Evolutionary conservation across 1,139 yeast genomes (phyloP).

Genomic region (Diutina siamensis): DNA sequence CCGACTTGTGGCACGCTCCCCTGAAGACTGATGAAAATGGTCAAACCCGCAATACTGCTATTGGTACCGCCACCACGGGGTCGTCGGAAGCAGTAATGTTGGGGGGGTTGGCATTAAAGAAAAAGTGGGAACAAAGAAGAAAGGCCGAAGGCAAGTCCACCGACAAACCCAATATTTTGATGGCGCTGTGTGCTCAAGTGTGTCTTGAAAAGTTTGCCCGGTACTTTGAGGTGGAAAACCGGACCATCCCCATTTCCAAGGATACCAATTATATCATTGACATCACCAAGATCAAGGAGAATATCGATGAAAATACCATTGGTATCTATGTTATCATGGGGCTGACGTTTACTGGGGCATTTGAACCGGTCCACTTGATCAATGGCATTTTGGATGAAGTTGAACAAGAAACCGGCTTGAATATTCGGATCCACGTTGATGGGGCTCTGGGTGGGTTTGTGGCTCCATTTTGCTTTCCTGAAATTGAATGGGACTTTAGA

Average conservation of each 20-base stretch:
- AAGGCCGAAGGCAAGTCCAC: conserved; percentile 46
- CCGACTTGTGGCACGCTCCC: conserved; percentile 76
- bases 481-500: conserved; percentile 73
- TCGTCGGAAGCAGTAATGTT: conserved; percentile 90
- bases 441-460: conserved; percentile 89
- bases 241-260: conserved; percentile 55
- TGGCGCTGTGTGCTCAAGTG: conserved; percentile 95
- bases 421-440: conserved; percentile 80
- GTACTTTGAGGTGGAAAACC: conserved; percentile 82
- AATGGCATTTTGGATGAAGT: conserved; percentile 51
- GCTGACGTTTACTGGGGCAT: conserved; percentile 87
- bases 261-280: conserved; percentile 58
- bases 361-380: conserved; percentile 63
- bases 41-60: conserved; percentile 31
- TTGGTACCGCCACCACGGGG: conserved; percentile 87
- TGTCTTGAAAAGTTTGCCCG: conserved; percentile 91
- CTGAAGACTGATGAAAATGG: conserved; percentile 14
- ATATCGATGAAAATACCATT: conserved; percentile 82
- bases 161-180: conserved; percentile 69
- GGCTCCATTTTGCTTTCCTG: conserved; percentile 74
- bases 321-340: conserved; percentile 86
- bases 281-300: conserved; percentile 41
- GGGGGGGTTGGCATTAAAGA: conserved; percentile 88
- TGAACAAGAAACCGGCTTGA: conserved; percentile 55
- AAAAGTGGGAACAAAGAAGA: conserved; percentile 68